Conservation (phyloP, 192 early-diverging fungal species). For the Umbelopsis ramanniana region DNA sequence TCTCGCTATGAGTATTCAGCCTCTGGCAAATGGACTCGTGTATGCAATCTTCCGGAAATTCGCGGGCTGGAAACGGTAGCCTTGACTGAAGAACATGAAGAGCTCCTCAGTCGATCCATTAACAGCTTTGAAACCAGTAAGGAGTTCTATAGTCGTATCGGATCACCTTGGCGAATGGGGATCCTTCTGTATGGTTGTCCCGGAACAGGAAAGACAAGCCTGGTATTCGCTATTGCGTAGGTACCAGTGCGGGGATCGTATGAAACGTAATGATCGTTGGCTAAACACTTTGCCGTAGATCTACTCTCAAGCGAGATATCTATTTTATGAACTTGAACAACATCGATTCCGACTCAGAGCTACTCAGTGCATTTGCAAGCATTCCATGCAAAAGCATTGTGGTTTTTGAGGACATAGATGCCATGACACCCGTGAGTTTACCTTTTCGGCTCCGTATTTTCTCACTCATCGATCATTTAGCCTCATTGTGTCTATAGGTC, state of each 20-base stretch:
- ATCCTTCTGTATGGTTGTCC: slow-evolving; percentile 45
- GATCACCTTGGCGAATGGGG: slow-evolving; percentile 65
- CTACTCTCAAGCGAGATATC: slow-evolving; percentile 37
- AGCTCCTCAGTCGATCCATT: slow-evolving; percentile 51
- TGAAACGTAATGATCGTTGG: background rate
- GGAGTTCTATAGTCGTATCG: slow-evolving; percentile 63
- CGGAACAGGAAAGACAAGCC: slow-evolving; percentile 48
- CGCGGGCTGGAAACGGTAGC: slow-evolving; percentile 60
- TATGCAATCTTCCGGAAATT: slow-evolving; percentile 30
- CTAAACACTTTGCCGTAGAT: slow-evolving; percentile 7
- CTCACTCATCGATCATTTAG: slow-evolving; percentile 27
- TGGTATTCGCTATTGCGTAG: slow-evolving; percentile 47
- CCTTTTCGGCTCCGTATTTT: slow-evolving; percentile 34
- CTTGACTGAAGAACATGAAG: slow-evolving; percentile 53
- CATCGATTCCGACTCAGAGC: slow-evolving; percentile 39
- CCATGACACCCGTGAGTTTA: slow-evolving; percentile 45
- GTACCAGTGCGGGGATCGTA: background rate
- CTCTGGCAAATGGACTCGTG: slow-evolving; percentile 31
- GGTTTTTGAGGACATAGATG: slow-evolving; percentile 64
- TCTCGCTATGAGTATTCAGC: slow-evolving; percentile 35
- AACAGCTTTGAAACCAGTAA: slow-evolving; percentile 55
- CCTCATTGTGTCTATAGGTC: slow-evolving; percentile 3
- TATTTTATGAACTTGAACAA: slow-evolving; percentile 48
- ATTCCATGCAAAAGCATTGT: slow-evolving; percentile 49
- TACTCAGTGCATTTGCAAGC: slow-evolving; percentile 37